A percentile compares a stretch with the other conserved stretches of the same genome.
These are phyloP conservation scores for Rhodotorula diobovata DNA, from an alignment of 768 basidiomycete genomes.

Conservation along the genomic window DNA sequence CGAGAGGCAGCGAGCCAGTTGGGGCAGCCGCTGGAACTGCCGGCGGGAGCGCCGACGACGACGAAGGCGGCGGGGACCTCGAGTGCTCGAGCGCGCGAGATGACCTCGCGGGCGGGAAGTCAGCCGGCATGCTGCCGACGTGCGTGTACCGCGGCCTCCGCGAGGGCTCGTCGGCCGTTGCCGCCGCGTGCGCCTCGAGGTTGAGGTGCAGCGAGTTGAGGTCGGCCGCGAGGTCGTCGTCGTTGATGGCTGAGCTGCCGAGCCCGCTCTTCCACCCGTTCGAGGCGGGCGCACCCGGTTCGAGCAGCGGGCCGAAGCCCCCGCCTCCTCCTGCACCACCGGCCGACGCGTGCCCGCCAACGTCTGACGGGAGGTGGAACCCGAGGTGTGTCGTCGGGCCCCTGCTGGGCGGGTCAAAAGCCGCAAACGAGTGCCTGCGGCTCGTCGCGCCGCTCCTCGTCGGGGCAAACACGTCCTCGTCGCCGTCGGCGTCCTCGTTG, in stretches of 20 bases:
- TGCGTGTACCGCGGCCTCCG: neutral
- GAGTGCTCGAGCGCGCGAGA: constrained; percentile 20
- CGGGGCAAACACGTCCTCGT: constrained; percentile 34
- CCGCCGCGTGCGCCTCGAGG: constrained; percentile 39
- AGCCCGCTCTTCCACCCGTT: constrained; percentile 12
- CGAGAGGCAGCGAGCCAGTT: neutral
- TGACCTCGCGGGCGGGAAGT: constrained; percentile 24
- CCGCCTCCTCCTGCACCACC: neutral
- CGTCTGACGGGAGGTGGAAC: constrained; percentile 33
- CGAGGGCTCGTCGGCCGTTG: neutral
- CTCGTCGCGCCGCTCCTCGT: constrained; percentile 42
- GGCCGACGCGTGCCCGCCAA: neutral
- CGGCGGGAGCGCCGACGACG: neutral
- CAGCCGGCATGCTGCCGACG: constrained; percentile 33
- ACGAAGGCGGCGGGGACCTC: constrained; percentile 19
- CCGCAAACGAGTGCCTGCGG: constrained; percentile 42
- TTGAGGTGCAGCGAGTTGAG: constrained; percentile 43
- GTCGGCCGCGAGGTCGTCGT: constrained; percentile 43
- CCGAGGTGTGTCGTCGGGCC: constrained; percentile 32
- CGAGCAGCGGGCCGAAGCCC: constrained; percentile 10
- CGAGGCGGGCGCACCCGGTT: neutral
- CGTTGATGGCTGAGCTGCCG: constrained; percentile 37
- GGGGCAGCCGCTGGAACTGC: neutral
- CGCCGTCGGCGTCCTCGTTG: constrained; percentile 36
- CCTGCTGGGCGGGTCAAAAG: constrained; percentile 34